Conservation (phyloP, 257 asterid genomes). For the Nicotiana benthamiana region DNA sequence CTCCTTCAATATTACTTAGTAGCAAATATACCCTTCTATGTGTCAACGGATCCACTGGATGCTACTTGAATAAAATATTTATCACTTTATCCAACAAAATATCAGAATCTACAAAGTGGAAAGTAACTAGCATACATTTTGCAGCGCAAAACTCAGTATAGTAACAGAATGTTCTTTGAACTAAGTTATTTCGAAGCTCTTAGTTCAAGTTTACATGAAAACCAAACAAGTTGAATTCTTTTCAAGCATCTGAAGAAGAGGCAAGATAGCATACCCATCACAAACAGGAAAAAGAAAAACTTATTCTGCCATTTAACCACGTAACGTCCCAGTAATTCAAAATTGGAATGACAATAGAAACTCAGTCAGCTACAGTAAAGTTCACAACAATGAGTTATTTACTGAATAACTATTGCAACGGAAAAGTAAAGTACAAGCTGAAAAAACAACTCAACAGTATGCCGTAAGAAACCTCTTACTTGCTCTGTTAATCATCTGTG, state of each 20-base stretch:
- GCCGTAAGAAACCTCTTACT: conserved; percentile 35
- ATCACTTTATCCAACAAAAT: too few species aligned
- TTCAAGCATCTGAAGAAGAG: not conserved
- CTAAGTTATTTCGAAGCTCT: not conserved
- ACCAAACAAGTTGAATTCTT: not conserved
- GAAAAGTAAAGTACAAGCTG: conserved; percentile 9
- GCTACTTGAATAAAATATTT: too few species aligned
- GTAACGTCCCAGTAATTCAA: not conserved
- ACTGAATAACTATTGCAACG: not conserved
- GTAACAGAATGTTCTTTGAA: not conserved
- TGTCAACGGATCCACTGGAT: too few species aligned
- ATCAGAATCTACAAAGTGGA: not conserved
- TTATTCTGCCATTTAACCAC: not conserved
- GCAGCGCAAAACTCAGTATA: too few species aligned
- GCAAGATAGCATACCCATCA: not conserved
- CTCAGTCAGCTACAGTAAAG: not conserved
- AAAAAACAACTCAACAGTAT: not conserved
- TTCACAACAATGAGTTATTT: not conserved
- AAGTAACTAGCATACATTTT: not conserved
- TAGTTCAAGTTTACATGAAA: not conserved
- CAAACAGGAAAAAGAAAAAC: not conserved
- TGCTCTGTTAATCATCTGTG: conserved; percentile 74
- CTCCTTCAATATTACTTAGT: too few species aligned
- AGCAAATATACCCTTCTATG: too few species aligned
- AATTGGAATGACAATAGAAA: not conserved